phyloP scores from a whole-genome alignment of 352 stramenopile genomes.

The Phytophthora cactorum region DNA sequence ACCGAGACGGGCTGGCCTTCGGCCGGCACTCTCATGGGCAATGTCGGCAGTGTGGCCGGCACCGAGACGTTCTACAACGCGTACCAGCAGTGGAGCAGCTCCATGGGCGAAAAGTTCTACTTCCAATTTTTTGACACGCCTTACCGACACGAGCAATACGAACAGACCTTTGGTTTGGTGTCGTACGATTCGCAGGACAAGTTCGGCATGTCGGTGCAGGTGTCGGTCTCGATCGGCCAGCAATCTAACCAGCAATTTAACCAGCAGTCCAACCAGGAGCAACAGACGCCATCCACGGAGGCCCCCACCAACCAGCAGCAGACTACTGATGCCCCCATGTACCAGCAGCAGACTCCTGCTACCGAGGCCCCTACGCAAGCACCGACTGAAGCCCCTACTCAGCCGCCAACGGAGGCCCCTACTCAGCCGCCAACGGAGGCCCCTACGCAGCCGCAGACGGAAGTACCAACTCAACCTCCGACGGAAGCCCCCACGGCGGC shows the following conservation, averaged over 20 bases:
- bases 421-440: background rate
- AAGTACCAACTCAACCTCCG: constrained; percentile 16
- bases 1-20: constrained; percentile 66
- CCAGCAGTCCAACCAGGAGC: constrained; percentile 12
- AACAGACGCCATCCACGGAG: constrained; percentile 16
- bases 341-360: constrained; percentile 17
- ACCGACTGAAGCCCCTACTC: too few relatives aligned
- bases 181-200: constrained; percentile 53
- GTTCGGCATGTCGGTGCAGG: constrained; percentile 50
- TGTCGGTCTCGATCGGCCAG: constrained; percentile 21
- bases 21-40: constrained; percentile 36
- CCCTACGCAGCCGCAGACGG: constrained; percentile 5
- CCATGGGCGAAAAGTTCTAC: constrained; percentile 66
- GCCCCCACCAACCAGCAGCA: constrained; percentile 17
- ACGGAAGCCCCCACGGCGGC: constrained; percentile 18
- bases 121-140: constrained; percentile 83
- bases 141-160: constrained; percentile 43
- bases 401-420: constrained; percentile 9
- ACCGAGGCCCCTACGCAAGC: constrained; percentile 1
- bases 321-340: constrained; percentile 12
- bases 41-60: constrained; percentile 41
- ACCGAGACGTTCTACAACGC: constrained; percentile 57
- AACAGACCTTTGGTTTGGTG: constrained; percentile 58
- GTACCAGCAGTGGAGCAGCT: constrained; percentile 65
- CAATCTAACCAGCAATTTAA: background rate